Conservation (phyloP, 2,329 filamentous ascomycete species). For the Xylariaceae sp. region DNA sequence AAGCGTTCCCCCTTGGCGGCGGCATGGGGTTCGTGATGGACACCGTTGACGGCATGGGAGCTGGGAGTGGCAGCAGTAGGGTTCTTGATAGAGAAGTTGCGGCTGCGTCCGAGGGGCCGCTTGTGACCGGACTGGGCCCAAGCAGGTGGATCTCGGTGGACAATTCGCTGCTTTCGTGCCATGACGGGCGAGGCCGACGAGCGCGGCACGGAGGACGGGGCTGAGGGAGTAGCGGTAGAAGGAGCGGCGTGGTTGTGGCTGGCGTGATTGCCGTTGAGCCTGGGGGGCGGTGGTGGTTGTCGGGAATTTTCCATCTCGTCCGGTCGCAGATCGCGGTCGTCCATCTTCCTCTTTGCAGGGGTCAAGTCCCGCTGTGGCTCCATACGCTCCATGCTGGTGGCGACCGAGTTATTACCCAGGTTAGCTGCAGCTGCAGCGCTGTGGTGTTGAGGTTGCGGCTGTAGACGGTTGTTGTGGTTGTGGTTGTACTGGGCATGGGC, state of each 20-base stretch:
- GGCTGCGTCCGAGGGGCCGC: constrained; percentile 36
- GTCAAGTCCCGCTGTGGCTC: constrained; percentile 37
- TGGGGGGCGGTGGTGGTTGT: constrained; percentile 47
- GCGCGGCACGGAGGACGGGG: constrained; percentile 21
- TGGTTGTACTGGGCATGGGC: constrained; percentile 14
- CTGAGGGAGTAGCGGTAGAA: background rate
- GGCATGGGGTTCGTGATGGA: constrained; percentile 19
- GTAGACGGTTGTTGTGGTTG: constrained; percentile 4
- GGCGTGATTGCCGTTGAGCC: constrained; percentile 43
- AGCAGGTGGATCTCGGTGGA: constrained; percentile 40
- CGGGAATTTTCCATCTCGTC: constrained; percentile 52
- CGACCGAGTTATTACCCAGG: background rate
- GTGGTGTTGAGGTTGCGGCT: constrained; percentile 18
- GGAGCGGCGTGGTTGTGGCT: background rate
- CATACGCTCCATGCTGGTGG: constrained; percentile 11
- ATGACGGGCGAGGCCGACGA: constrained; percentile 34
- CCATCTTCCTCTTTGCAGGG: constrained; percentile 48
- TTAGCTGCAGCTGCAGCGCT: constrained; percentile 25
- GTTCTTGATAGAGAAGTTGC: constrained; percentile 46
- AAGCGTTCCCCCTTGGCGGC: constrained; percentile 29
- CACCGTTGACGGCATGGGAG: constrained; percentile 22
- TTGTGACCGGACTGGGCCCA: constrained; percentile 46
- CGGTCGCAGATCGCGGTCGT: constrained; percentile 46
- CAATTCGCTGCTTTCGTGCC: constrained; percentile 39
- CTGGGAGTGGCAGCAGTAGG: constrained; percentile 11